A percentile compares a stretch with the other conserved stretches of the same genome.
Evolutionary conservation across 495 filamentous ascomycete species (phyloP).

Genomic region (Talaromyces stipitatus): DNA sequence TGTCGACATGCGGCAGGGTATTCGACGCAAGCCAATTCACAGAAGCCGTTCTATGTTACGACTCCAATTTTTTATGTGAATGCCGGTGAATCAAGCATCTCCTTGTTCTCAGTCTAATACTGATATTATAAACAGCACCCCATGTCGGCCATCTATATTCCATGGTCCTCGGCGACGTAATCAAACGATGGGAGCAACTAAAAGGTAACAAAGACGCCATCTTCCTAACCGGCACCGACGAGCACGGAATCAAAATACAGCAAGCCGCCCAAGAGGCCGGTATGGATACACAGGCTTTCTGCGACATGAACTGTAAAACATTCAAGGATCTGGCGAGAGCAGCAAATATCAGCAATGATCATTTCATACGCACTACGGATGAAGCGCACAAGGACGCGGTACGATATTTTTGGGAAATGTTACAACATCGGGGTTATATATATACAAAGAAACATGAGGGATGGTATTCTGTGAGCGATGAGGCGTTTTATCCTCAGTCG

Average conservation of each 20-base stretch:
- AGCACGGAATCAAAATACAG: constrained; percentile 97
- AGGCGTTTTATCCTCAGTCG: constrained; percentile 84
- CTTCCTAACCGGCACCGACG: constrained; percentile 89
- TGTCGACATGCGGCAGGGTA: background rate
- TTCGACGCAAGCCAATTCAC: constrained; percentile 15
- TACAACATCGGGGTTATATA: constrained; percentile 69
- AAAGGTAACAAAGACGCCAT: constrained; percentile 57
- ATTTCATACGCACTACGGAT: constrained; percentile 90
- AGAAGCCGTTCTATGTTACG: constrained; percentile 93
- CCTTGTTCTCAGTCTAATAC: background rate
- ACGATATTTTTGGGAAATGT: constrained; percentile 79
- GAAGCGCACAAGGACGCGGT: constrained; percentile 75
- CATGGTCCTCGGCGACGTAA: constrained; percentile 80
- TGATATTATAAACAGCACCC: constrained; percentile 55
- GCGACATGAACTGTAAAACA: constrained; percentile 46
- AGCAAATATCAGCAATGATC: constrained; percentile 62
- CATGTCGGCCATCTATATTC: constrained; percentile 94
- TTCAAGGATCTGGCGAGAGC: constrained; percentile 59
- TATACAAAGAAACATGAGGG: constrained; percentile 83
- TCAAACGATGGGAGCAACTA: constrained; percentile 88
- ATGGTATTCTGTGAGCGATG: constrained; percentile 95
- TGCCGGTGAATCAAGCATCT: constrained; percentile 55
- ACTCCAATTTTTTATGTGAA: constrained; percentile 99
- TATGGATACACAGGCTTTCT: constrained; percentile 54
- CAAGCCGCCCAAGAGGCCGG: constrained; percentile 64